Base-by-base conservation (phyloP, 108 stramenopile species). In the Nitzschia putrida region DNA sequence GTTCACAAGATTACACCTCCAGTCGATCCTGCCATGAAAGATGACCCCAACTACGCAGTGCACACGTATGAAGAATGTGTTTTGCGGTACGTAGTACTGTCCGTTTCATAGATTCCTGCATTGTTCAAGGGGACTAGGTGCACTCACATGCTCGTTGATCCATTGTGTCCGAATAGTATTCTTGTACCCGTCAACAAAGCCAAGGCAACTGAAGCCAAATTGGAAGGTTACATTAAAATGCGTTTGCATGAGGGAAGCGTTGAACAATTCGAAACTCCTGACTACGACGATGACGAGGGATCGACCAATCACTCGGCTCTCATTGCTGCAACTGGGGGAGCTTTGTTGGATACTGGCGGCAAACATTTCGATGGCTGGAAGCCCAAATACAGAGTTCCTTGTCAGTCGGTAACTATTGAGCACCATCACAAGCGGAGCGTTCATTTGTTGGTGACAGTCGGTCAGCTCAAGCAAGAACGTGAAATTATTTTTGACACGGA, bases 401-500 rank as follows among this genome's bases (percentile, higher is more conserved):
- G 88, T 26, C 23, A 47, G 21, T 55, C 53, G 41, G 65, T 88
- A 8, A 42, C 60, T 43, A 74, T 86, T 24, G 66, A 66, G 41
- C 69, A 71, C 9, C 72, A 75, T 26, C 69, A 80, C 21, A 68
- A 66, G 7, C 71, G 67, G 9, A 50, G 25, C 0, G 75, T 85
- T 4, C 53, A 53, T 49, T 44, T 86, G 6, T 29, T 66, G 34
- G 73, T 79, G 34, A 53, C 67, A 26, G 64, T 72, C 10, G 66
- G 67, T 24, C 53, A 72, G 3, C 44, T 74, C 8, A 73, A 73
- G 43, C 77, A 80, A 41, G 64, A 72, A 23, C 73, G 86, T 12
- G 82, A 88, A 50, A 61, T 85, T 20, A 70, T 88, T 14, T 92
- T 92, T 74, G 85, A 85, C 50, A 77, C 77, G n/a, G 66, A 73